These are phyloP conservation scores for Arctium lappa DNA, from an alignment of 129 eudicot genomes.

Conservation along the genomic window DNA sequence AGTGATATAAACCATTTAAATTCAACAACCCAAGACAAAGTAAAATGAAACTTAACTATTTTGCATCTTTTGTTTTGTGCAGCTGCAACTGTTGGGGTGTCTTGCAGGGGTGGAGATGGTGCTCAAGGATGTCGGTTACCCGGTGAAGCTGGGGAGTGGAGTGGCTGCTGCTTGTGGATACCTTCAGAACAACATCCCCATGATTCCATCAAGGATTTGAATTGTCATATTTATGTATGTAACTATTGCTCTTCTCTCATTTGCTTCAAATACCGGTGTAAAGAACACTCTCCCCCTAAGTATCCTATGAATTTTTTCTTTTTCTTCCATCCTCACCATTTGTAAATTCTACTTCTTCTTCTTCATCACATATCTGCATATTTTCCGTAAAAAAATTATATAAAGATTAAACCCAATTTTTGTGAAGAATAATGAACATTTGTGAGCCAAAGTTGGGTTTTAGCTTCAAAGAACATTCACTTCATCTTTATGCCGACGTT, in stretches of 20 bases:
- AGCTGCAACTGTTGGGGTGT: conserved; percentile 96
- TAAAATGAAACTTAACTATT: not conserved
- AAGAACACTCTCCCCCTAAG: conserved; percentile 17
- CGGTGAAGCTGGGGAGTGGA: conserved; percentile 92
- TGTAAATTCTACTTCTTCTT: conserved; percentile 16
- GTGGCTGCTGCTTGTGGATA: conserved; percentile 88
- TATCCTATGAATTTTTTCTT: conserved; percentile 6
- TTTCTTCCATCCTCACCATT: not conserved
- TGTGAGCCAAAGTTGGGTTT: not conserved
- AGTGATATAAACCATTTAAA: too few relatives aligned
- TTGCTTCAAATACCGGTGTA: conserved; percentile 25
- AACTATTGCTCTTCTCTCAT: conserved; percentile 9
- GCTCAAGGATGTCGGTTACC: conserved; percentile 95
- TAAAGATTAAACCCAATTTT: not conserved
- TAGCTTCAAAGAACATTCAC: not conserved
- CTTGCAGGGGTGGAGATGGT: conserved; percentile 99
- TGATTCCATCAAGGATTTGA: conserved; percentile 95
- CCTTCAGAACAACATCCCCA: conserved; percentile 78
- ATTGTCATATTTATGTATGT: conserved; percentile 21
- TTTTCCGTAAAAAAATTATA: not conserved
- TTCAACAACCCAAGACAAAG: not conserved
- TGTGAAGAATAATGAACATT: not conserved
- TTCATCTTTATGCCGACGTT: not conserved
- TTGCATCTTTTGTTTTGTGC: conserved; percentile 6
- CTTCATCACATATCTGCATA: not conserved